Evolutionary conservation across 257 asterid species (phyloP).

Genomic region (Orobanche coerulescens): DNA sequence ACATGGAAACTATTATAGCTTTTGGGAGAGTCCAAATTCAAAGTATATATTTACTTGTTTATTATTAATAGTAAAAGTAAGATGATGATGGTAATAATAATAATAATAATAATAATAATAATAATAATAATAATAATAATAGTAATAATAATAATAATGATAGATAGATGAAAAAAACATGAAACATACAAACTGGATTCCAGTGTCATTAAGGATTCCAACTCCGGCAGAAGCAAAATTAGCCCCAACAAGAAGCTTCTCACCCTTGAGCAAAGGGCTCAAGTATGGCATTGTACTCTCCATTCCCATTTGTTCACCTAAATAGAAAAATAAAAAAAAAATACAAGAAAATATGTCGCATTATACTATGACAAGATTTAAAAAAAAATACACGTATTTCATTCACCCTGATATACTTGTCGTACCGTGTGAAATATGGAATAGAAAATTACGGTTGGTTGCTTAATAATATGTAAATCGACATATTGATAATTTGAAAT

Average conservation of each 20-base stretch:
- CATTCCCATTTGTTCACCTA: slow-evolving; percentile 62
- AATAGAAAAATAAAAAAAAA: not conserved
- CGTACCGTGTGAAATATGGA: too few relatives aligned
- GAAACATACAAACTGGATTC: slow-evolving; percentile 75
- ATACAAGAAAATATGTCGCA: too few relatives aligned
- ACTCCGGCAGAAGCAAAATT: slow-evolving; percentile 95
- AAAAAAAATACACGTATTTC: not conserved
- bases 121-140: too few relatives aligned
- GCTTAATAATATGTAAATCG: not conserved
- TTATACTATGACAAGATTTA: too few relatives aligned
- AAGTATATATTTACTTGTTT: not conserved
- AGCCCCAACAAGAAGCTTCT: slow-evolving; percentile 67
- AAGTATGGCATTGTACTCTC: slow-evolving; percentile 62
- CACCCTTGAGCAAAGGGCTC: slow-evolving; percentile 48
- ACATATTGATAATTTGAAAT: not conserved
- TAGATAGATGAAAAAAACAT: not conserved
- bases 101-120: too few relatives aligned
- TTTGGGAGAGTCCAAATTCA: not conserved
- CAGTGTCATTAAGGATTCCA: slow-evolving; percentile 89
- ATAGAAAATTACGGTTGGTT: too few relatives aligned
- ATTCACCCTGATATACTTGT: too few relatives aligned
- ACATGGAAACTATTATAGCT: not conserved
- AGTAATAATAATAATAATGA: too few relatives aligned
- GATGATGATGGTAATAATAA: too few relatives aligned
- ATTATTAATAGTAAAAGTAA: not conserved